Evolutionary conservation across 192 early-diverging fungal species (phyloP).

Genomic region (Coemansia sp.): DNA sequence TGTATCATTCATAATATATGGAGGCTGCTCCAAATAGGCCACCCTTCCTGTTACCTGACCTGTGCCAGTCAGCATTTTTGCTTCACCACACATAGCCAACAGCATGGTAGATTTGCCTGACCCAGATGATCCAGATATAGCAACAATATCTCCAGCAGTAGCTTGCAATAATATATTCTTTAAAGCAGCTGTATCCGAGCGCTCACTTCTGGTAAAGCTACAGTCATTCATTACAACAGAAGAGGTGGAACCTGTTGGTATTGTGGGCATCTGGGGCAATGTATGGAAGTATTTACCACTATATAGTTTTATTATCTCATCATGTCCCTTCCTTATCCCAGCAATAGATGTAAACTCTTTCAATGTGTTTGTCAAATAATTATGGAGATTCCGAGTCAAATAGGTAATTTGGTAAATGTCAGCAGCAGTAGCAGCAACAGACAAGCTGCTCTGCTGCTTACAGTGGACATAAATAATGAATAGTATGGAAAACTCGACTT

Average conservation of each 20-base stretch:
- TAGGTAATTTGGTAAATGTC: slow-evolving; percentile 10
- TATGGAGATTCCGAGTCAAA: neutral
- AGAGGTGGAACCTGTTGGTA: slow-evolving; percentile 7
- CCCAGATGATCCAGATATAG: slow-evolving; percentile 55
- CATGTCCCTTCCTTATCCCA: neutral
- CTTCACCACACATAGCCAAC: slow-evolving; percentile 63
- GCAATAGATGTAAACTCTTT: neutral
- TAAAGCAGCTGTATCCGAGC: slow-evolving; percentile 7
- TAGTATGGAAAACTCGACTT: neutral
- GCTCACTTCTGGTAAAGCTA: slow-evolving; percentile 6
- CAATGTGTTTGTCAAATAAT: neutral
- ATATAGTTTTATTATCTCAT: neutral
- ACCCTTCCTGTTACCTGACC: slow-evolving; percentile 63
- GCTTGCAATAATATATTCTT: slow-evolving; percentile 1
- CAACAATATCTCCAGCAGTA: slow-evolving; percentile 27
- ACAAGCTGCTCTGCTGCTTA: neutral
- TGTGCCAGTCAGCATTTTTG: slow-evolving; percentile 63
- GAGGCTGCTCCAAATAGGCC: slow-evolving; percentile 32
- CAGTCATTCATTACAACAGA: neutral
- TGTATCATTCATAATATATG: slow-evolving; percentile 40
- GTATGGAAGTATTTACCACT: neutral
- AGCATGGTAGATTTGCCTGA: slow-evolving; percentile 58
- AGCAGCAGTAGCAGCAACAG: slow-evolving; percentile 10
- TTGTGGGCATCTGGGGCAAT: neutral
- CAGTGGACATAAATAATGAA: slow-evolving; percentile 9